Evolutionary conservation across 2,329 filamentous ascomycete genomes (phyloP).

Genomic region (Microsporum audouinii): DNA sequence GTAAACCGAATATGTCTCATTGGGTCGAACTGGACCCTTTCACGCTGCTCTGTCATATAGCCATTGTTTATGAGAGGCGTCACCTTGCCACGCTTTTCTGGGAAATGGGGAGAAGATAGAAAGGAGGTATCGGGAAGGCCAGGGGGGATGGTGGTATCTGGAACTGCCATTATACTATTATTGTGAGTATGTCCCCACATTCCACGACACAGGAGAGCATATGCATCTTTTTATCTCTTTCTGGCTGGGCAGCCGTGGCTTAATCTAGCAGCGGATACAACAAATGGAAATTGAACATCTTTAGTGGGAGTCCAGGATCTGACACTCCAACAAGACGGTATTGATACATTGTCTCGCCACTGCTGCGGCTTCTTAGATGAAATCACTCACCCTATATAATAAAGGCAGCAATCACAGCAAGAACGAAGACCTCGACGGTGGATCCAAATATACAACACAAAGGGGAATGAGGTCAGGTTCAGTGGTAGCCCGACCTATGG

Average conservation of each 20-base stretch:
- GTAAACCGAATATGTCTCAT: constrained; percentile 45
- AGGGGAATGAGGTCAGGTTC: not conserved
- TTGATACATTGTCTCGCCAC: not conserved
- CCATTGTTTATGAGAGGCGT: not conserved
- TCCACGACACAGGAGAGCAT: not conserved
- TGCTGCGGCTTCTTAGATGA: not conserved
- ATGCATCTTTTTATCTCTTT: not conserved
- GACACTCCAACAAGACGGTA: not conserved
- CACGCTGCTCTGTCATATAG: constrained; percentile 5
- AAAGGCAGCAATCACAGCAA: not conserved
- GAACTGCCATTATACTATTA: constrained; percentile 15
- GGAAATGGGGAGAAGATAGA: constrained; percentile 11
- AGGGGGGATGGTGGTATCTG: constrained; percentile 14
- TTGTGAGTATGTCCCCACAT: constrained; percentile 13
- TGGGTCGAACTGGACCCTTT: constrained; percentile 40
- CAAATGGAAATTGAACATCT: not conserved
- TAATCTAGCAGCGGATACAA: not conserved
- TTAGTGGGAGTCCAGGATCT: not conserved
- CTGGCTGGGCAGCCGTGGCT: not conserved
- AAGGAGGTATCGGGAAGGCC: constrained; percentile 4
- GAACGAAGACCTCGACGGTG: not conserved
- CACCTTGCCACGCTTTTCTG: not conserved
- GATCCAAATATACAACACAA: not conserved
- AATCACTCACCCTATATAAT: constrained; percentile 3
- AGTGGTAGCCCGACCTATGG: not conserved